Evolutionary conservation across 2,329 filamentous ascomycete genomes (phyloP).

Genomic region (Sclerotinia minor): DNA sequence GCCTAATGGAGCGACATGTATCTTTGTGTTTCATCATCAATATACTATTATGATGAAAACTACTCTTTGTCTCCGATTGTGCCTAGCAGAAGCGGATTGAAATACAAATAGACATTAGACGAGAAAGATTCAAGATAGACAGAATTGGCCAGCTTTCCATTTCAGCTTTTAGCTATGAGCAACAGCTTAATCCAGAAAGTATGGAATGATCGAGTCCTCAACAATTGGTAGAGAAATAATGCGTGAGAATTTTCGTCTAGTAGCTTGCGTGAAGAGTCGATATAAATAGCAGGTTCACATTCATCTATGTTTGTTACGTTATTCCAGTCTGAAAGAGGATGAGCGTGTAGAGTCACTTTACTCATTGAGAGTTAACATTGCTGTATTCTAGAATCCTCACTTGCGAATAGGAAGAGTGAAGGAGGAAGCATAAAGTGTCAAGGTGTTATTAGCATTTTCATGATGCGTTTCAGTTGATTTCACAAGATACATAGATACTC

Average conservation of each 20-base stretch:
- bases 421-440: not conserved
- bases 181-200: not conserved
- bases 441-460: no score
- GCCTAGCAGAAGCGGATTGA: not conserved
- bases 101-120: not conserved
- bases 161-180: not conserved
- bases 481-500: not conserved
- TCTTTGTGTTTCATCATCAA: not conserved
- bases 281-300: not conserved
- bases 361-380: not conserved
- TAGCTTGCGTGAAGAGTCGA: not conserved
- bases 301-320: not conserved
- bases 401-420: no score
- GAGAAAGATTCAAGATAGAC: not conserved
- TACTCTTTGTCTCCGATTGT: not conserved
- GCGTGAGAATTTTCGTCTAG: no score
- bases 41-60: no score
- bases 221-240: not conserved
- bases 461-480: not conserved
- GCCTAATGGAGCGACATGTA: not conserved
- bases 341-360: not conserved
- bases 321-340: no score
- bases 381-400: not conserved
- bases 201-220: fast-evolving
- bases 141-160: no score